Base-by-base conservation (phyloP, 768 basidiomycete genomes). In the Lentinula aciculospora region DNA sequence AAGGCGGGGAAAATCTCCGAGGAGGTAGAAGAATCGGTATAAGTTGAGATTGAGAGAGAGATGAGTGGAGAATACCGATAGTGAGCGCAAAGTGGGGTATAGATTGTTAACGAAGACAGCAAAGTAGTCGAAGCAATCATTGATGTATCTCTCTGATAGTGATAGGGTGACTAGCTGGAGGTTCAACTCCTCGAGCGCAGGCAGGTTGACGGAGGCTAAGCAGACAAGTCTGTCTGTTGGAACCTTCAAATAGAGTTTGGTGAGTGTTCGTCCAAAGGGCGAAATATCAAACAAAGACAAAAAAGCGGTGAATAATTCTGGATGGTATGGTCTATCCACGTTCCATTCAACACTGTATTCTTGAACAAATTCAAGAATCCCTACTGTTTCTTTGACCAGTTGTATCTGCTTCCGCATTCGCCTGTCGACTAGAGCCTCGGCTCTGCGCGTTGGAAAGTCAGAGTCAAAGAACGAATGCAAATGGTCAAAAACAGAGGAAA, bases 81-180 rank as follows among this genome's bases (percentile, higher is more conserved):
- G 59, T 1, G 71, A 71, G 47, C 65, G 64, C 37, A 81, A 67
- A n/a, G 72, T 66, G 19, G 67, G 66, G 58, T 68, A 71, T 47
- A 76, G 66, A 53, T 73, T 76, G 66, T 79, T 73, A 55, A 80
- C 58, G 59, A 81, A 80, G 23, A 79, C 73, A n/a, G 68, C 63
- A 29, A 80, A 73, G 8, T 69, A 74, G 31, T 79, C 74, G 32
- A 80, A 69, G 4, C 64, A 61, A 17, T 70, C 53, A 39, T 70
- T 62, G 51, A 79, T 72, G n/a, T 76, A 65, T 4, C 57, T 54
- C 32, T 58, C 53, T 17, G 65, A 48, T 10, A 71, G 61, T 5
- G 63, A 48, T 17, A 66, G 68, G 2, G 77, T 76, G 57, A 68
- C 70, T 28, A 80, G 62, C 21, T 68, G 65, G 32, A 77, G 65